Evolutionary conservation across 306 rosid species (phyloP), one percentile per base, ranked within the genome.

Genomic region (Sicyos baderoa): DNA sequence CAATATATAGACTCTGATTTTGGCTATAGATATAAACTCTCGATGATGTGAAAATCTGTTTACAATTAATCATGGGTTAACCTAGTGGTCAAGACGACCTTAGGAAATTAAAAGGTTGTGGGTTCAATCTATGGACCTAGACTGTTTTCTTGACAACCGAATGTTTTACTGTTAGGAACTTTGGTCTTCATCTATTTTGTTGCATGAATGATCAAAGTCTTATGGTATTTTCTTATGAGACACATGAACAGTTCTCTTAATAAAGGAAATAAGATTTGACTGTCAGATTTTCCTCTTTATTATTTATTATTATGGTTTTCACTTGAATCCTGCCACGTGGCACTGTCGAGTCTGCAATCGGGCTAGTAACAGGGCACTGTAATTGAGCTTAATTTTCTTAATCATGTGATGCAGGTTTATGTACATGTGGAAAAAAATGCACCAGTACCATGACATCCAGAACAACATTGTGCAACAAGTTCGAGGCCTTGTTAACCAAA

Each of bases 401-500:
- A 11, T 42, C 29, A 0, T 42, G n/a, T 48, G 79, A 72, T 88
- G 83, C 77, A 94, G 99, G 77, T 72, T 90, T 56, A 90, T 88
- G 99, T 94, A 94, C 87, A 88, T 94, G 99, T 94, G 99, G 99
- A 88, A 58, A 80, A 75, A 90, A 73, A 94, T 94, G 99, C 91
- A 90, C 79, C 91, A 82, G 63, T 82, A 81, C 82, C 99, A 94
- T 56, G 97, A 94, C 77, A 67, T 86, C 72, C 99, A 94, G 75
- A 88, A 87, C 82, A 72, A 85, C 87, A 88, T 94, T 29, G 96
- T 94, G 72, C 96, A 94, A 76, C 99, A 94, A 84, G 99, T 94
- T 67, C 89, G 85, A 5, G 97, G 99, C 53, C 97, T 94, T 16
- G 96, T 88, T 72, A 90, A 85, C 80, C 63, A 48, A 76, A 75